Percentiles rank a stretch among this genome's conserved stretches.
Evolutionary conservation across 345 rosid genomes (phyloP).

Genomic region (Hypericum perforatum): DNA sequence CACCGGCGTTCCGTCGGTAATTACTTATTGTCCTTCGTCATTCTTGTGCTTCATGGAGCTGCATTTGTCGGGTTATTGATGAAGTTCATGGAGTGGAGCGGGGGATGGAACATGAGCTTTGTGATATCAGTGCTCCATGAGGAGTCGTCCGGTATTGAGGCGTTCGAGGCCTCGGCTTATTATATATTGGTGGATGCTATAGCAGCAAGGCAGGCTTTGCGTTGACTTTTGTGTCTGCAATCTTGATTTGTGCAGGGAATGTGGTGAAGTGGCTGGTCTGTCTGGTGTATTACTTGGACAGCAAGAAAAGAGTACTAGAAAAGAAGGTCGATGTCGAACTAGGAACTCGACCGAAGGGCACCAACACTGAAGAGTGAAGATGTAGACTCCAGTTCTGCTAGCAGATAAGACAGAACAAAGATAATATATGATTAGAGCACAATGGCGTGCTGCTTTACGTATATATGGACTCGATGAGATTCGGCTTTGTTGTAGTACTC

Average conservation of each 20-base stretch:
- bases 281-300: constrained; percentile 17
- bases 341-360: constrained; percentile 1
- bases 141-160: constrained; percentile 22
- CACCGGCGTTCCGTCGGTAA: too few species aligned
- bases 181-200: constrained; percentile 15
- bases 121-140: constrained; percentile 28
- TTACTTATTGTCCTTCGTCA: background rate
- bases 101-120: constrained; percentile 26
- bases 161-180: constrained; percentile 17
- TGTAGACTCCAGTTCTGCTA: too few species aligned
- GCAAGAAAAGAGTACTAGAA: constrained; percentile 15
- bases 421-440: too few species aligned
- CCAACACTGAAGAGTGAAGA: too few species aligned
- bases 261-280: constrained; percentile 21
- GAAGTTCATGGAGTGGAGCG: constrained; percentile 31
- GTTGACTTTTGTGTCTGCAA: background rate
- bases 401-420: too few species aligned
- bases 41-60: background rate
- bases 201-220: constrained; percentile 3
- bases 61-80: constrained; percentile 2
- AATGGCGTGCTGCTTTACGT: too few species aligned
- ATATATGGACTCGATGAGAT: too few species aligned
- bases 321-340: constrained; percentile 22
- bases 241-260: constrained; percentile 13
- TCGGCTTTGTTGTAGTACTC: too few species aligned